Evolutionary conservation across 2,329 filamentous ascomycete species (phyloP).

Genomic region (Talaromyces sp.): DNA sequence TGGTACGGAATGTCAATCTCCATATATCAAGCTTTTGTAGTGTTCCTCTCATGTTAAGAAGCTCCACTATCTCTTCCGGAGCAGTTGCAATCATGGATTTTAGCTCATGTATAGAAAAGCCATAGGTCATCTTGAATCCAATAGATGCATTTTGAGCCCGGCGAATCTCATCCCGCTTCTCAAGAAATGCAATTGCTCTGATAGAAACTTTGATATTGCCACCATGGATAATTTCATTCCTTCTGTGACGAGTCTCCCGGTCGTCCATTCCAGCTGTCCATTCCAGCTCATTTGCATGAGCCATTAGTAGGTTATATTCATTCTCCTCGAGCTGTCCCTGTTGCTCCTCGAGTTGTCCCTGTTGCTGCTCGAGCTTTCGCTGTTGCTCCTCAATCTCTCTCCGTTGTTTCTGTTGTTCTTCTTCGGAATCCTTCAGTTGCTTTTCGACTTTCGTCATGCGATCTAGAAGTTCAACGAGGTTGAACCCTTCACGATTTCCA

Average conservation of each 20-base stretch:
- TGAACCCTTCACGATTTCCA: not conserved
- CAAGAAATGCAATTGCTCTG: not conserved
- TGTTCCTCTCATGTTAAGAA: not conserved
- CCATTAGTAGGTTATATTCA: not conserved
- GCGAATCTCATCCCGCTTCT: not conserved
- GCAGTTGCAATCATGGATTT: not conserved
- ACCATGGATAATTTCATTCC: not conserved
- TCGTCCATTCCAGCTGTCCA: not conserved
- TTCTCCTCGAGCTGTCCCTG: not conserved
- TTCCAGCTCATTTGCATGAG: constrained; percentile 1
- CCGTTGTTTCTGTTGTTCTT: not conserved
- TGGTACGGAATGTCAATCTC: not conserved
- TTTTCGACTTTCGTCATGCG: not conserved
- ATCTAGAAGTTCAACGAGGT: not conserved
- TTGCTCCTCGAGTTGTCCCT: not conserved
- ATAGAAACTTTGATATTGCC: not conserved
- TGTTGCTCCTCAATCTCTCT: not conserved
- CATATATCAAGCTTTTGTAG: not conserved
- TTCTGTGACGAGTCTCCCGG: not conserved
- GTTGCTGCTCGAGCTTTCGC: not conserved
- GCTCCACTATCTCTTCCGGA: not conserved
- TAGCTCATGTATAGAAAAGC: not conserved
- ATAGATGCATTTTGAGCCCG: not conserved
- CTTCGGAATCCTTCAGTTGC: not conserved
- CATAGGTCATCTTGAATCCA: not conserved